Evolutionary conservation across 768 basidiomycete species (phyloP), one percentile per base, ranked within the genome.

Genomic region (Leucogyrophana mollusca): DNA sequence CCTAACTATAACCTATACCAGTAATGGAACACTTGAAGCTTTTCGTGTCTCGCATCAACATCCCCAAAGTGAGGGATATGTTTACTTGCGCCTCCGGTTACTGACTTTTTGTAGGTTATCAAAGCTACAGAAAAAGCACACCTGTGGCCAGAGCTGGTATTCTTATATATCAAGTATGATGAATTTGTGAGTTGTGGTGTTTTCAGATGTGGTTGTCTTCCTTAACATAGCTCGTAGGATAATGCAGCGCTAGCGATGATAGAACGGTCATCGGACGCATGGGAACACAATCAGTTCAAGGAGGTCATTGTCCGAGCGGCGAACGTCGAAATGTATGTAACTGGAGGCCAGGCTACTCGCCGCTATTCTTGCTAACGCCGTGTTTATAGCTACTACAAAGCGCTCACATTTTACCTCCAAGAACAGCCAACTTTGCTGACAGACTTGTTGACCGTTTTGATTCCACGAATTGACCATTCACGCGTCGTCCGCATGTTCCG

Each of bases 281-380:
- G 94, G 94, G 96, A 99, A 47, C 96, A 99, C 72, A 94, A 92
- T 59, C 95, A 97, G 66, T 99, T 99, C 85, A 98, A 98, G 78
- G 96, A 98, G 56, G 86, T 96, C 47, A 80, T 96, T 45, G 90
- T 97, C 60, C 90, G 94, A 49, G 94, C 89, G 17, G 95, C 96
- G 39, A 99, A 99, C 60, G 82, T 98, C 51, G 96, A 99, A 72
- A 97, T 99, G 90, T 90, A 66, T 49, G 82, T 56, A 20, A 22
- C 4, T 30, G 21, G 33, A 34, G 10, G 30, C 5, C 11, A 46
- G 11, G 3, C 40, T 35, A 9, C 18, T 30, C 18, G 16, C 24
- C 4, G 5, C n/a, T n/a, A n/a, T n/a, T n/a, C n/a, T 18, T 49
- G 5, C 42, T 27, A 27, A 38, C 22, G 18, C 8, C 27, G n/a